Evolutionary conservation across 495 filamentous ascomycete species (phyloP), one percentile per base, ranked within the genome.

Genomic region (Podospora pseudoanserina): DNA sequence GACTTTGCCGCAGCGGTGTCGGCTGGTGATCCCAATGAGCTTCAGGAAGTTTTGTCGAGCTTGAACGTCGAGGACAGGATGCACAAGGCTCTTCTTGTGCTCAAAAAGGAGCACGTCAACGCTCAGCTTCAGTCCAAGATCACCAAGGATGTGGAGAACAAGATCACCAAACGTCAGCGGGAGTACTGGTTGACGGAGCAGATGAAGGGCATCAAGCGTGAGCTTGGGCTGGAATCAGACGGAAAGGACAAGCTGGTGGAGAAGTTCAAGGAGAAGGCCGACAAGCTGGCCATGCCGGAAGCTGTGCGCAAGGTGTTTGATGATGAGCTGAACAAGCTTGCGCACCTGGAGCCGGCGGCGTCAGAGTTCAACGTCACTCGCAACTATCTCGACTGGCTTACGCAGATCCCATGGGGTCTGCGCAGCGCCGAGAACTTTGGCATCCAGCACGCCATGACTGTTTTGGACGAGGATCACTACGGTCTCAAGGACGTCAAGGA

Each of bases 131-230:
- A 97, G 73, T 92, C 90, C 32, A 98, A 97, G 83, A 99, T 99
- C 59, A 92, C 92, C 57, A 98, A 97, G 80, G 95, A 99, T 75
- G 95, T 99, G 26, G 96, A 99, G 78, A 90, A 85, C 69, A 97
- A 97, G 81, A 99, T 99, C 67, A 94, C 96, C 72, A 97, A 98
- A 81, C 90, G 95, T 13, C 95, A 99, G 75, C 89, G 95, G 32
- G 96, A 99, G 74, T 99, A 99, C 81, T 99, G 92, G 92, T 82
- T 99, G 20, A 94, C 95, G 92, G 95, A 99, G 78, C 96, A 99
- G 74, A 96, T 98, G 94, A 98, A 97, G 80, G 96, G 93, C n/a
- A 98, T 99, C 74, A 89, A 91, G 68, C 85, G 94, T 65, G 96
- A 99, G 77, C 85, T 99, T 23, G 96, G 96, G 16, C 92, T 97